Evolutionary conservation across 768 basidiomycete species (phyloP).

Genomic region (Galerina sulciceps): DNA sequence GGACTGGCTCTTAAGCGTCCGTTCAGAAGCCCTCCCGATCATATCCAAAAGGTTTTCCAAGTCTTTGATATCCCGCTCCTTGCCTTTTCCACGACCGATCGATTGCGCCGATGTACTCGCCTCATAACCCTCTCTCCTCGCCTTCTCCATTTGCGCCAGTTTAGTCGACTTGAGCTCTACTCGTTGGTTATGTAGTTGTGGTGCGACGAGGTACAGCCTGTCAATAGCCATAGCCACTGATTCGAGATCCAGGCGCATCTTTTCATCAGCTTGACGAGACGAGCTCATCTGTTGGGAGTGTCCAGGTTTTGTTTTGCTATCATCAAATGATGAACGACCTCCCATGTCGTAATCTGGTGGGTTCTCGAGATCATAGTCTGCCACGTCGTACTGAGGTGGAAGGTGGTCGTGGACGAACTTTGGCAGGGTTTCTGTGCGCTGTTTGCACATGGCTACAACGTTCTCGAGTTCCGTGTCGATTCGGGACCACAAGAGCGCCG

Average conservation of each 20-base stretch:
- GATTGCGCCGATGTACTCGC: slow-evolving; percentile 16
- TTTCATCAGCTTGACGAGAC: slow-evolving; percentile 57
- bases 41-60: slow-evolving; percentile 75
- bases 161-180: slow-evolving; percentile 84
- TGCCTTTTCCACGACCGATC: slow-evolving; percentile 28
- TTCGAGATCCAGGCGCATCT: slow-evolving; percentile 87
- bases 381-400: slow-evolving; percentile 54
- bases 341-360: slow-evolving; percentile 62
- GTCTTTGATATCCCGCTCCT: slow-evolving; percentile 58
- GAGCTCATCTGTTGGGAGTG: slow-evolving; percentile 29
- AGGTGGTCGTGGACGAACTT: slow-evolving; percentile 37
- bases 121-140: slow-evolving; percentile 46
- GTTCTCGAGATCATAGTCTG: slow-evolving; percentile 53
- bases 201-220: slow-evolving; percentile 81
- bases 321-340: slow-evolving; percentile 40
- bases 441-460: slow-evolving; percentile 68
- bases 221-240: slow-evolving; percentile 88
- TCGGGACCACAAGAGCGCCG: slow-evolving; percentile 71
- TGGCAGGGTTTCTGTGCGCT: slow-evolving; percentile 47
- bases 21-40: slow-evolving; percentile 70
- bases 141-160: slow-evolving; percentile 74
- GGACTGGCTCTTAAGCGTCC: slow-evolving; percentile 71
- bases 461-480: slow-evolving; percentile 77
- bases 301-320: slow-evolving; percentile 32
- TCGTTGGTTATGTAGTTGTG: slow-evolving; percentile 90